Conservation (phyloP, 2,329 filamentous ascomycete species). For the Neoarthrinium moseri region DNA sequence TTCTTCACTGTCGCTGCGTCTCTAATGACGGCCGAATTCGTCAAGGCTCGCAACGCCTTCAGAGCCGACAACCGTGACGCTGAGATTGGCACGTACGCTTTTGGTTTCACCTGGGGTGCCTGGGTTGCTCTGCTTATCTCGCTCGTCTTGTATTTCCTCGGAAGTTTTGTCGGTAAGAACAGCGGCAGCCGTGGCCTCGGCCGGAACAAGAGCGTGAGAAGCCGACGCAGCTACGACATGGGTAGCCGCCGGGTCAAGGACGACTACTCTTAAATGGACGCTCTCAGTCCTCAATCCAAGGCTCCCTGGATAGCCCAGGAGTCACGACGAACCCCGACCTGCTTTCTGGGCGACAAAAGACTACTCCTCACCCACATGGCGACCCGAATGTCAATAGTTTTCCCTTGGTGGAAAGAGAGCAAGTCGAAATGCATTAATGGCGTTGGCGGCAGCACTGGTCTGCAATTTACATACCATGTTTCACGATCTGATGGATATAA, state of each 20-base stretch:
- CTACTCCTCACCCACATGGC: too few species aligned
- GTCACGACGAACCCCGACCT: too few species aligned
- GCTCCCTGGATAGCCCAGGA: too few species aligned
- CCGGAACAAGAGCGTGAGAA: slow-evolving; percentile 49
- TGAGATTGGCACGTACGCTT: slow-evolving; percentile 64
- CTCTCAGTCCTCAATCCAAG: too few species aligned
- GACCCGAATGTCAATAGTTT: too few species aligned
- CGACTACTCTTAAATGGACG: slow-evolving; percentile 62
- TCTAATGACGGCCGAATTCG: slow-evolving; percentile 72
- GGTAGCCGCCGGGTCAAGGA: slow-evolving; percentile 66
- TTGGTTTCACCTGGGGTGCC: slow-evolving; percentile 76
- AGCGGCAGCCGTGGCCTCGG: slow-evolving; percentile 40
- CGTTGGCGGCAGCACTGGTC: too few species aligned
- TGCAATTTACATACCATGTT: too few species aligned
- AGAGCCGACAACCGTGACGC: slow-evolving; percentile 52
- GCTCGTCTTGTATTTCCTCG: slow-evolving; percentile 65
- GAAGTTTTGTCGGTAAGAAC: slow-evolving; percentile 50
- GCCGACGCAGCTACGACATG: slow-evolving; percentile 54
- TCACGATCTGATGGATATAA: too few species aligned
- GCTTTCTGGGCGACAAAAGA: too few species aligned
- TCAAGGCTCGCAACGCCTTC: slow-evolving; percentile 69
- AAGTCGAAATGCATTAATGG: too few species aligned
- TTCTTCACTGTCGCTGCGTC: slow-evolving; percentile 66
- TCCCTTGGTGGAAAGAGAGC: too few species aligned
- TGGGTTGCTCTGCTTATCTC: slow-evolving; percentile 66